phyloP scores from a whole-genome alignment of 495 filamentous ascomycete genomes.

The Achaetomiella virescens region DNA sequence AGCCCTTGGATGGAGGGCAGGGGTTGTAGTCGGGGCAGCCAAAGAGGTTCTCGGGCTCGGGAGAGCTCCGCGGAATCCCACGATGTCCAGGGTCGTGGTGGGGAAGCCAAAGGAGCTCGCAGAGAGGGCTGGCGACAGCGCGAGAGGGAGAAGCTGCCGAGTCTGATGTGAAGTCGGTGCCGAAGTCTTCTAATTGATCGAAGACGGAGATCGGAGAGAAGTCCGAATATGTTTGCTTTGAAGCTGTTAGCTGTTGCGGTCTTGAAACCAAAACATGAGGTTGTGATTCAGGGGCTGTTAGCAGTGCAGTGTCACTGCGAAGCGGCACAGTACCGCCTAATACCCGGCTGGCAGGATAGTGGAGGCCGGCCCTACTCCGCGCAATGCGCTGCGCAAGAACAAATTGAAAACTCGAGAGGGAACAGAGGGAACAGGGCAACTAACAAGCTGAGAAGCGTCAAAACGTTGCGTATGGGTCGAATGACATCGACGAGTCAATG shows the following conservation, averaged over 20 bases:
- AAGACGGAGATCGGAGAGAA: conserved; percentile 25
- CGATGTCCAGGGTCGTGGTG: conserved; percentile 15
- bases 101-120: conserved; percentile 23
- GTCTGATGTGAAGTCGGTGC: conserved; percentile 27
- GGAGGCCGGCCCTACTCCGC: neutral
- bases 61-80: conserved; percentile 20
- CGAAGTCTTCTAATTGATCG: conserved; percentile 20
- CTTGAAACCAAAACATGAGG: neutral
- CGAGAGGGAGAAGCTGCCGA: conserved; percentile 26
- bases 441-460: conserved; percentile 21
- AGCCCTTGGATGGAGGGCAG: conserved; percentile 2
- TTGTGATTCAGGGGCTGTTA: neutral
- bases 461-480: conserved; percentile 24
- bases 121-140: conserved; percentile 23
- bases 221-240: conserved; percentile 18
- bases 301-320: too few relatives aligned
- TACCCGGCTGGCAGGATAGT: too few relatives aligned
- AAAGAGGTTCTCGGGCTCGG: conserved; percentile 17
- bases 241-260: conserved; percentile 10
- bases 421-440: conserved; percentile 7
- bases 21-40: conserved; percentile 7
- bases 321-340: too few relatives aligned
- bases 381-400: neutral
- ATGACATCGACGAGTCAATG: conserved; percentile 16
- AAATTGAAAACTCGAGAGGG: neutral